Base-by-base conservation (phyloP, 1,284 basidiomycete genomes). In the Irpex lacteus region DNA sequence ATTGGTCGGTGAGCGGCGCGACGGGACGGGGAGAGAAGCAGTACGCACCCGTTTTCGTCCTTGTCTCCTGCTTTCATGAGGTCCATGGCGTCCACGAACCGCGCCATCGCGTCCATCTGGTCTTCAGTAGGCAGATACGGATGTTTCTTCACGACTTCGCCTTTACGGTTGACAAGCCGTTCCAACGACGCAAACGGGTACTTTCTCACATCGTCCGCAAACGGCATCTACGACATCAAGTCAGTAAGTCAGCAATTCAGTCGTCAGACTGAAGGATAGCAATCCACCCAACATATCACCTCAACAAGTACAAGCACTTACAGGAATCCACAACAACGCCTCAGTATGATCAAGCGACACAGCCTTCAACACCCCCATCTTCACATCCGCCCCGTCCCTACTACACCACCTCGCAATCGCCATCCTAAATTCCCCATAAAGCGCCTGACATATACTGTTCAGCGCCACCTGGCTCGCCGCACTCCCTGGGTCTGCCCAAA, bases 161-260 rank as follows among this genome's bases (percentile, higher is more conserved):
- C 95, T 47, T 89, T 89, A 71, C 88, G 92, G 57, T 87, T 90
- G 67, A 91, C 79, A 38, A 97, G 82, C 8, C 83, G 84, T 50
- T 90, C 87, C 44, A 98, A 82, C 0, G 94, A 94, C 0, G 91
- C 87, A 73, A 98, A 98, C 8, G 86, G 89, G 74, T 95, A 95
- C 67, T 88, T 90, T 65, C 94, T 86, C 61, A 96, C 81, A 71
- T 99, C 97, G 72, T 98, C 96, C 3, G 95, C 93, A 72, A 98
- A 98, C 0, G 97, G 97, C 81, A 98, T 88, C 91, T 96, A 70
- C 5, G 32, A 53, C 6, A 63, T 5, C 38, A 18, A 40, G 53
- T 50, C 63, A 36, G 18, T 1, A 64, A 38, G 34, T 15, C 34
- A 36, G 26, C 11, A 11, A 26, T 60, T 9, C 4, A 50, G 15